Percentiles rank a stretch among this genome's conserved stretches.
Evolutionary conservation across 2,329 filamentous ascomycete species (phyloP).

Genomic region (Penicillium sp.): DNA sequence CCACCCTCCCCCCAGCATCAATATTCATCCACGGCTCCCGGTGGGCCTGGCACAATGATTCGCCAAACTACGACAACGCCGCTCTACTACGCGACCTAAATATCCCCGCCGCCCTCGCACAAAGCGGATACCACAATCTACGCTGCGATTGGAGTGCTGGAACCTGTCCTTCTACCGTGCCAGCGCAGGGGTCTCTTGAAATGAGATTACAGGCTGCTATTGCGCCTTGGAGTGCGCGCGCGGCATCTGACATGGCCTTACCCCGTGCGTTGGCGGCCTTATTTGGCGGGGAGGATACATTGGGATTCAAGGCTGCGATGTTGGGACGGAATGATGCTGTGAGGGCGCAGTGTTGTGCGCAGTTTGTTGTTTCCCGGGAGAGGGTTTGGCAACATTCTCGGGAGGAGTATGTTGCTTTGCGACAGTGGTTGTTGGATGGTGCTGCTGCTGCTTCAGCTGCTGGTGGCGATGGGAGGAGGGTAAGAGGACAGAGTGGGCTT

Average conservation of each 20-base stretch:
- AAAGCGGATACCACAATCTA: conserved; percentile 53
- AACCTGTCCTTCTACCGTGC: conserved; percentile 39
- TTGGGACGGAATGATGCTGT: conserved; percentile 50
- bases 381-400: conserved; percentile 54
- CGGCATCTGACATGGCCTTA: conserved; percentile 44
- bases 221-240: conserved; percentile 50
- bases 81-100: conserved; percentile 46
- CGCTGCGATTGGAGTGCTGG: conserved; percentile 57
- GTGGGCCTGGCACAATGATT: conserved; percentile 53
- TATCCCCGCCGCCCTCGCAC: conserved; percentile 42
- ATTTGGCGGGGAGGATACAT: conserved; percentile 40
- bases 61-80: conserved; percentile 50
- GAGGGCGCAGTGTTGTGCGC: conserved; percentile 59
- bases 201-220: conserved; percentile 43
- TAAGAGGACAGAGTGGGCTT: conserved; percentile 20
- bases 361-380: conserved; percentile 57
- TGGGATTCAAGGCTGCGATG: conserved; percentile 19
- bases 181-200: conserved; percentile 49
- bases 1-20: conserved; percentile 38
- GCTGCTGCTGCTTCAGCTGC: not conserved
- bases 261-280: conserved; percentile 39
- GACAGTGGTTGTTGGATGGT: conserved; percentile 55
- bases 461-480: conserved; percentile 35
- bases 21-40: conserved; percentile 52
- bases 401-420: conserved; percentile 57